Conservation (phyloP, 2,329 filamentous ascomycete species). For the Sodiomyces alkalinus region DNA sequence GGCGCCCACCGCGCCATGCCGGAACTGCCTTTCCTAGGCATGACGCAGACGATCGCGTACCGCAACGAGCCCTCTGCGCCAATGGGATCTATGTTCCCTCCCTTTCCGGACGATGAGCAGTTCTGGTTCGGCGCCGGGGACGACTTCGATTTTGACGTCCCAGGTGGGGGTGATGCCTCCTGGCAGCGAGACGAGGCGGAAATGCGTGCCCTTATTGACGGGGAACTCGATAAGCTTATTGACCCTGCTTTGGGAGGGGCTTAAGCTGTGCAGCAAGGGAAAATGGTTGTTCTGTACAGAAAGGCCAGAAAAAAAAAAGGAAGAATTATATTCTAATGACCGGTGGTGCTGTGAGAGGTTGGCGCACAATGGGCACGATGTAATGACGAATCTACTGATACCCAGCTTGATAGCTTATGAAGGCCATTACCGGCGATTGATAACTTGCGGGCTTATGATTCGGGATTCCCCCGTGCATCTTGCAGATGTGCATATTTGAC, state of each 20-base stretch:
- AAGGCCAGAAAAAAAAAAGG: conserved; percentile 1
- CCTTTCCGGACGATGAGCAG: conserved; percentile 4
- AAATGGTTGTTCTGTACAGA: too few species aligned
- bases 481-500: too few species aligned
- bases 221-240: conserved; percentile 4
- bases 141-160: conserved; percentile 11
- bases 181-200: conserved; percentile 29
- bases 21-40: conserved; percentile 6
- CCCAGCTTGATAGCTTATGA: too few species aligned
- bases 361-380: too few species aligned
- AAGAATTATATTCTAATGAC: too few species aligned
- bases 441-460: too few species aligned
- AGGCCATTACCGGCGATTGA: too few species aligned
- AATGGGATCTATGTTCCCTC: too few species aligned
- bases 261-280: too few species aligned
- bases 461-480: too few species aligned
- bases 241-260: conserved; percentile 6
- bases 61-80: conserved; percentile 2
- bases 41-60: conserved; percentile 5
- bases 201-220: conserved; percentile 21
- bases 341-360: too few species aligned
- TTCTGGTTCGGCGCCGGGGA: conserved; percentile 18
- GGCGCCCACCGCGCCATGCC: conserved; percentile 5
- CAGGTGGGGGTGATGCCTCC: conserved; percentile 14
- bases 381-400: too few species aligned